Evolutionary conservation across 768 basidiomycete species (phyloP), one percentile per base, ranked within the genome.

Genomic region (Peribolospora kevripleyi): DNA sequence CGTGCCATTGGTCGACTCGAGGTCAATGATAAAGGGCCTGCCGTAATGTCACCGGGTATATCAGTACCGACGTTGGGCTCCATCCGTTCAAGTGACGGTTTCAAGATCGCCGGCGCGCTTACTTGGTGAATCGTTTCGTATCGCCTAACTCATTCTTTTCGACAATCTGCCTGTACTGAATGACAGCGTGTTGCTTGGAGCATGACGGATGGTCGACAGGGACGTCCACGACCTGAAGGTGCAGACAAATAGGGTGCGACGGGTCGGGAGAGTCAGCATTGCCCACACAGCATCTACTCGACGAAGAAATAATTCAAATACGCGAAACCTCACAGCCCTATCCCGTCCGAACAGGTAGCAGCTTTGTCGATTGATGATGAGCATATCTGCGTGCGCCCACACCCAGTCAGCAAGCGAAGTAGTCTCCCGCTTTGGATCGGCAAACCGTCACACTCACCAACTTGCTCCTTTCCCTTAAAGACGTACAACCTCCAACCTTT

Each of bases 1-100:
- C 0, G 93, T 97, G 2, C 84, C 80, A 65, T 98, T 98, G 3
- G 93, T 95, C n/a, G 88, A 93, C 61, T 98, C 90, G 7, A 98
- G 76, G 68, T 98, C 93, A 57, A 98, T 93, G 51, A 98, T 76
- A 66, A 88, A 98, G 1, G 93, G 88, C 64, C 88, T 97, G 60
- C 3, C 38, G 36, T 13, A 57, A 49, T 13, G 14, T 55, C n/a
- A 55, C 11, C 41, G 1, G 39, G n/a, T 45, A 39, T 46, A 8
- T 13, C n/a, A 43, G 4, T 4, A 5, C 38, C 5, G 45, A 40
- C 8, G 3, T 25, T 42, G 13, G 37, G 6, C 25, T 51, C 42
- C 13, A 42, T 1, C 40, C 11, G 14, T 39, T 8, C 4, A 39
- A 37, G 45, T 50, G 51, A 39, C 38, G 50, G 3, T 42, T 49